phyloP scores from a whole-genome alignment of 805 yeast species.

The Wickerhamomyces chambardii region DNA sequence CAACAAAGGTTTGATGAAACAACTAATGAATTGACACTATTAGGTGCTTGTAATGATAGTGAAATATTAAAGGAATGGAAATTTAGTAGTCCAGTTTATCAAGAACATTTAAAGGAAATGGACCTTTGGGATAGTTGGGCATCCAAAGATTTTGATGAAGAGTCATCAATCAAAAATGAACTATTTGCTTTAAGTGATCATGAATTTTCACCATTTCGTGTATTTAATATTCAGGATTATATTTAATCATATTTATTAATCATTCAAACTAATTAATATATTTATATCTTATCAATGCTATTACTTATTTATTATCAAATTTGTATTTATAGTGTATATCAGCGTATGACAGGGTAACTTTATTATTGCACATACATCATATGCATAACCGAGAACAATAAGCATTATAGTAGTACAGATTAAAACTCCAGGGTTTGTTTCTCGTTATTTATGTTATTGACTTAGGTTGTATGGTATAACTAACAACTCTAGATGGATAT shows the following conservation, averaged over 20 bases:
- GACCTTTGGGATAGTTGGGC: neutral
- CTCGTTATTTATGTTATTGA: no score
- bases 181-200: slow-evolving; percentile 6
- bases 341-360: no score
- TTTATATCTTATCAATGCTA: no score
- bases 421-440: no score
- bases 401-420: no score
- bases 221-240: slow-evolving; percentile 9
- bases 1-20: slow-evolving; percentile 7
- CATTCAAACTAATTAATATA: no score
- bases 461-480: no score
- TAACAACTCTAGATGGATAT: no score
- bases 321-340: no score
- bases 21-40: slow-evolving; percentile 13
- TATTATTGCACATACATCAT: no score
- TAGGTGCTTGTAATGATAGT: slow-evolving; percentile 23
- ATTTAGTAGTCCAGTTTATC: neutral
- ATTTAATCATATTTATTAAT: slow-evolving; percentile 7
- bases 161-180: slow-evolving; percentile 1
- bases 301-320: no score
- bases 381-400: no score
- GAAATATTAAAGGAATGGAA: slow-evolving; percentile 25
- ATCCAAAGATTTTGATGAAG: slow-evolving; percentile 3
- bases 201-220: slow-evolving; percentile 29
- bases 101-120: neutral